phyloP scores from a whole-genome alignment of 2,329 filamentous ascomycete species.

The Lojkania enalia region DNA sequence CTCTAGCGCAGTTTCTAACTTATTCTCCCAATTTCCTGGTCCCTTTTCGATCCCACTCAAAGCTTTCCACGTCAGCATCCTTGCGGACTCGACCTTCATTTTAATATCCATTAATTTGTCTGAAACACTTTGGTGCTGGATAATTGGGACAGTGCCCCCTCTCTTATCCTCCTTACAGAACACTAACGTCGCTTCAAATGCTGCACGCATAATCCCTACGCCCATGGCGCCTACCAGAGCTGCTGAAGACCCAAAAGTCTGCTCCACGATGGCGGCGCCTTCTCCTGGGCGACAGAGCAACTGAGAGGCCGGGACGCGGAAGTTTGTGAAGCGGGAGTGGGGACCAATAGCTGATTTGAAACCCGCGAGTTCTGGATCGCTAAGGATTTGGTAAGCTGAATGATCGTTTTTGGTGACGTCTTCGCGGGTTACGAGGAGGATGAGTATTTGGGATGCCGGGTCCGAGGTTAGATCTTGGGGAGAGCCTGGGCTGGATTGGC shows the following conservation, averaged over 20 bases:
- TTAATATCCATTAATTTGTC: slow-evolving; percentile 59
- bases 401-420: slow-evolving; percentile 52
- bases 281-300: slow-evolving; percentile 51
- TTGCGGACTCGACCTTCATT: slow-evolving; percentile 55
- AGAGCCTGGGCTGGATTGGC: slow-evolving; percentile 30
- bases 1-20: slow-evolving; percentile 53
- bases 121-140: slow-evolving; percentile 56
- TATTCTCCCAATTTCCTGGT: slow-evolving; percentile 44
- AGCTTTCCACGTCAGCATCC: slow-evolving; percentile 58
- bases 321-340: slow-evolving; percentile 53
- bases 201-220: slow-evolving; percentile 57
- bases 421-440: slow-evolving; percentile 55
- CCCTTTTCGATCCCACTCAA: slow-evolving; percentile 50
- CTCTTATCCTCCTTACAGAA: slow-evolving; percentile 56
- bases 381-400: slow-evolving; percentile 52
- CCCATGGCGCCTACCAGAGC: slow-evolving; percentile 59
- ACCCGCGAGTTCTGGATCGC: slow-evolving; percentile 51
- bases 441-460: slow-evolving; percentile 48
- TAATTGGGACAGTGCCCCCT: slow-evolving; percentile 50
- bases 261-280: slow-evolving; percentile 49
- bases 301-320: slow-evolving; percentile 54
- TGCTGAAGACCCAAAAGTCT: slow-evolving; percentile 51
- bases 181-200: slow-evolving; percentile 56
- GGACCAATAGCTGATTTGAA: slow-evolving; percentile 56
- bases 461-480: slow-evolving; percentile 21